Percentiles rank a stretch among this genome's conserved stretches.
phyloP scores from a whole-genome alignment of 225 moss, liverwort and hornwort species.

The Physcomitrium patens region DNA sequence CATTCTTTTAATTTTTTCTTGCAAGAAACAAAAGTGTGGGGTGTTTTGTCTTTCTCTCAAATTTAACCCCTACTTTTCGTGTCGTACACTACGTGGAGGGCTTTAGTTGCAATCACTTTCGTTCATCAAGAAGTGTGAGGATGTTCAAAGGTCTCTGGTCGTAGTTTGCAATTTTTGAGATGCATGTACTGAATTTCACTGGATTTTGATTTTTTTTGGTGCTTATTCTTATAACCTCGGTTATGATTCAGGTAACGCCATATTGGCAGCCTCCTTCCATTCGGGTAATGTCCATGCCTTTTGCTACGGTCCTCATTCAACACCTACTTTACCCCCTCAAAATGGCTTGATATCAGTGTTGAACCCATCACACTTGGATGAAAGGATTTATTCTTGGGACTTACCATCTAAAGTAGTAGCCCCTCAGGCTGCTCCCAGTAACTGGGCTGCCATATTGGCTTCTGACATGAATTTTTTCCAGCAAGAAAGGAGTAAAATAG shows the following conservation, averaged over 20 bases:
- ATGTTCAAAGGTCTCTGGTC: not conserved
- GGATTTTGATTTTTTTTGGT: constrained; percentile 4
- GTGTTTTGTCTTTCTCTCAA: not conserved
- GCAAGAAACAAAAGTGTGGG: not conserved
- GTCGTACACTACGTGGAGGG: no score
- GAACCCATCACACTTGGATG: constrained; percentile 58
- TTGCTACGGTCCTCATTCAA: constrained; percentile 70
- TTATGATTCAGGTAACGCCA: constrained; percentile 65
- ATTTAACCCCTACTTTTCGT: no score
- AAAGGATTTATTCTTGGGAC: constrained; percentile 71
- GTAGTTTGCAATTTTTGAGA: not conserved
- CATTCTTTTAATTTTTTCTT: not conserved
- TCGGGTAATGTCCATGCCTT: constrained; percentile 85
- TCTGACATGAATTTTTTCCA: constrained; percentile 49
- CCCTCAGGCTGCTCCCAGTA: constrained; percentile 50
- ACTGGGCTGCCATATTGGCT: constrained; percentile 57
- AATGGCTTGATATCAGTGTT: constrained; percentile 29
- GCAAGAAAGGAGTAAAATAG: constrained; percentile 26
- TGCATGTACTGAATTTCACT: not conserved
- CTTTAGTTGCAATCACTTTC: not conserved
- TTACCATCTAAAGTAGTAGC: constrained; percentile 73
- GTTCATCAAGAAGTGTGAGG: not conserved
- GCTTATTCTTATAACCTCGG: constrained; percentile 25
- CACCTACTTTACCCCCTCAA: constrained; percentile 25
- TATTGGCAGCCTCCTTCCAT: constrained; percentile 78